These are phyloP conservation scores for Eucalyptus guilfoylei DNA, from an alignment of 345 rosid species.

Conservation along the genomic window DNA sequence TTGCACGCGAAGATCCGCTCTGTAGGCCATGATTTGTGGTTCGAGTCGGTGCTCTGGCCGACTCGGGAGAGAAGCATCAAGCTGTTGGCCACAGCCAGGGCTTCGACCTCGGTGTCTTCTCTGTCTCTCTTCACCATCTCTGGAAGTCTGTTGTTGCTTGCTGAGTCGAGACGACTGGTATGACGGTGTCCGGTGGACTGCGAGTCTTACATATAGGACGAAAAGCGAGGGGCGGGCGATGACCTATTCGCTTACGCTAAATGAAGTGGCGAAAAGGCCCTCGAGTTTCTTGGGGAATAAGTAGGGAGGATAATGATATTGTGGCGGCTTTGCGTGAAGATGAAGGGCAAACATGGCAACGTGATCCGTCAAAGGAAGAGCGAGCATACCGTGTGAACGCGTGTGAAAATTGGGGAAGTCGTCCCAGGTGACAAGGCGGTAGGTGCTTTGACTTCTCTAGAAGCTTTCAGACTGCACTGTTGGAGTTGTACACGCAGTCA, in stretches of 20 bases:
- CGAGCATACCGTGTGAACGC: neutral
- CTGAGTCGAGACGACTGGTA: neutral
- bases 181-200: neutral
- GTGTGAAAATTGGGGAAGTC: neutral
- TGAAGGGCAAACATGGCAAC: neutral
- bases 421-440: neutral
- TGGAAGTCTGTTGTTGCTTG: neutral
- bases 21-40: neutral
- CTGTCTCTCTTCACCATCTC: neutral
- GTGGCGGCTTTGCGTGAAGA: neutral
- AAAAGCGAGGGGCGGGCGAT: neutral
- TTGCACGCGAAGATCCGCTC: constrained; percentile 59
- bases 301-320: neutral
- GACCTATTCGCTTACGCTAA: neutral
- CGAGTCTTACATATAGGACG: neutral
- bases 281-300: neutral
- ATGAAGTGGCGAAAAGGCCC: neutral
- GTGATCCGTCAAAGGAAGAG: neutral
- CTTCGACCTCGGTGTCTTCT: neutral
- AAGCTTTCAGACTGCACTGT: neutral
- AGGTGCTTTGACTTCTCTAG: neutral
- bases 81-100: constrained; percentile 27
- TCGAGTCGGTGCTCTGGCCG: constrained; percentile 4
- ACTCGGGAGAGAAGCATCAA: constrained; percentile 63
- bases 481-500: neutral